Evolutionary conservation across 306 rosid genomes (phyloP), one percentile per base, ranked within the genome.

Genomic region (Adenanthera pavonina): DNA sequence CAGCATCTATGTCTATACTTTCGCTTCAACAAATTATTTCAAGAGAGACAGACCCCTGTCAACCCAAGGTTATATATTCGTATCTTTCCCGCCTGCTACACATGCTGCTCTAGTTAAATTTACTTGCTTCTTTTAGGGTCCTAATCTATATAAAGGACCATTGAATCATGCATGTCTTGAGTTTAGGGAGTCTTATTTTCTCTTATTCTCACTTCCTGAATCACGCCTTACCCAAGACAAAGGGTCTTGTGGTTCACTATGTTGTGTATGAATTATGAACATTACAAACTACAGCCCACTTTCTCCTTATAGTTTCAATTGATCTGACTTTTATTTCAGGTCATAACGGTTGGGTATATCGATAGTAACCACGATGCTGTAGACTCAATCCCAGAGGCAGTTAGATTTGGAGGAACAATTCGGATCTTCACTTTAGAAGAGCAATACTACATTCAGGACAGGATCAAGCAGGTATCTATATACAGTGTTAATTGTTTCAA

Each of bases 1-100:
- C 88, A 19, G 89, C 87, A 57, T 82, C 90, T 33, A 76, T 76
- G 3, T 74, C 86, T 61, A 76, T 89, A 78, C 64, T 86, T 33
- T 38, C 91, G 5, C 91, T 89, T 48, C 95, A 91, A 76, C 90
- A 87, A n/a, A 80, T 89, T 53, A 35, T 89, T 66, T 89, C 92
- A 40, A 77, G 90, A 74, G 94, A 91, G 80, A 89, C 91, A 2
- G 86, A 87, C 70, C 92, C 90, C 65, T 84, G 84, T 3, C 83
- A 90, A 46, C 72, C 92, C 64, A 82, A 36, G 68, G 78, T 59
- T 20, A 35, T 6, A 35, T 6, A 36, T 69, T 11, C 1, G 5
- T 72, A 15, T 10, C 30, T 2, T 54, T 33, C 6, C 43, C 30
- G 25, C 56, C 6, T 51, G 56, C 7, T 17, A 10, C 15, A 48